These are phyloP conservation scores for Melampsora americana DNA, from an alignment of 1,284 basidiomycete species.

Conservation along the genomic window DNA sequence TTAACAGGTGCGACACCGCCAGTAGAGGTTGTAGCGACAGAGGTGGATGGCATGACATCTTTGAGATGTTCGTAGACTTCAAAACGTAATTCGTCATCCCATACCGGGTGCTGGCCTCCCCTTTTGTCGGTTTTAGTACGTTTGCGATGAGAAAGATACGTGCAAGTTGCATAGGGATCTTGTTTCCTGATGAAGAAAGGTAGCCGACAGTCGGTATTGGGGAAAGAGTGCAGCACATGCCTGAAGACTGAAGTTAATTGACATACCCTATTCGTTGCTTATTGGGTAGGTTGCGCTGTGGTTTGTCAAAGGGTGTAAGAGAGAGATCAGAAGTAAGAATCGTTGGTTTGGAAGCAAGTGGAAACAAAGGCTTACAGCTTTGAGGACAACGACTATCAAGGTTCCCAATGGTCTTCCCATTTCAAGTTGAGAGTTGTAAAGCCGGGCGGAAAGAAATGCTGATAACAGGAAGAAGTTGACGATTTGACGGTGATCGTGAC, in stretches of 20 bases:
- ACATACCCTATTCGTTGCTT: conserved; percentile 72
- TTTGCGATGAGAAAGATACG: conserved; percentile 73
- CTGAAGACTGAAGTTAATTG: not conserved
- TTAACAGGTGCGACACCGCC: conserved; percentile 30
- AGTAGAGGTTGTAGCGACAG: conserved; percentile 51
- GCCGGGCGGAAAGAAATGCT: not conserved
- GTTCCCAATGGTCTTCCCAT: conserved; percentile 65
- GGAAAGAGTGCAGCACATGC: not conserved
- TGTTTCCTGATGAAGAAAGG: conserved; percentile 67
- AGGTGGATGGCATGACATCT: conserved; percentile 62
- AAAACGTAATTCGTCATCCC: conserved; percentile 98
- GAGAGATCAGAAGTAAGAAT: conserved; percentile 1
- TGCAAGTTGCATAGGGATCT: conserved; percentile 85
- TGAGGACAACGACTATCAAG: conserved; percentile 87
- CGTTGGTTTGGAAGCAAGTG: not conserved
- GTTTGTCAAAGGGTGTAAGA: conserved; percentile 10
- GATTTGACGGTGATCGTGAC: too few relatives aligned
- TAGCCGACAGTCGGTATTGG: conserved; percentile 43
- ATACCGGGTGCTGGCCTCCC: conserved; percentile 95
- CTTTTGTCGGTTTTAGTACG: conserved; percentile 87
- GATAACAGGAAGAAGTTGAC: too few relatives aligned
- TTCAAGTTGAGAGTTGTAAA: not conserved
- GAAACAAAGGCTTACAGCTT: conserved; percentile 69
- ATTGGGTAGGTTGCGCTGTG: conserved; percentile 83
- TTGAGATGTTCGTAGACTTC: conserved; percentile 77